phyloP scores from a whole-genome alignment of 257 asterid species.

The Capsicum rhomboideum region DNA sequence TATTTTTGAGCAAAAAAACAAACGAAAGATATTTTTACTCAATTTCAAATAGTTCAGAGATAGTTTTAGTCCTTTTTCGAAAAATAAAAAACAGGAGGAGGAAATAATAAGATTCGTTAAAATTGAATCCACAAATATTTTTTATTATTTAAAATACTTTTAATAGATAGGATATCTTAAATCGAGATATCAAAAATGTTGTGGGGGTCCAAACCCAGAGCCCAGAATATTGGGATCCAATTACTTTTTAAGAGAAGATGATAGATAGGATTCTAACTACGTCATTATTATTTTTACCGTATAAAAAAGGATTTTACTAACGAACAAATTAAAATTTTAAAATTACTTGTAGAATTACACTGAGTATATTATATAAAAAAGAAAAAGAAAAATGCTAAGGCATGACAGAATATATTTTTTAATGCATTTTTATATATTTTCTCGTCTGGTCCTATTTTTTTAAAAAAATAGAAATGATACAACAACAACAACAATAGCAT shows the following conservation, averaged over 20 bases:
- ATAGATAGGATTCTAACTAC: background rate
- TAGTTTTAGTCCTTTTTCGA: too few species aligned
- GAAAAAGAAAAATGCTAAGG: too few species aligned
- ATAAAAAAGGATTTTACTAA: background rate
- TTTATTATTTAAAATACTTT: background rate
- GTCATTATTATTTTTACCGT: background rate
- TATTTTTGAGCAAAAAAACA: too few species aligned
- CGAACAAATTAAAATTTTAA: background rate
- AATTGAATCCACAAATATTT: background rate
- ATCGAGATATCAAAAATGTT: background rate
- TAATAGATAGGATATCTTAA: background rate
- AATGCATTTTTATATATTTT: background rate
- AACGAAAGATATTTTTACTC: too few species aligned
- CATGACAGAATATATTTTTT: too few species aligned
- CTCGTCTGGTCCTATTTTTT: background rate
- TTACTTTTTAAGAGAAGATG: constrained; percentile 20
- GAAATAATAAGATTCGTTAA: background rate
- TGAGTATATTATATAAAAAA: too few species aligned
- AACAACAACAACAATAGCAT: too few species aligned
- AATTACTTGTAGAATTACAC: too few species aligned
- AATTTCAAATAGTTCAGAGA: too few species aligned
- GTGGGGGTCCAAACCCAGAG: background rate
- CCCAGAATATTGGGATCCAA: background rate
- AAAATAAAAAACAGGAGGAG: too few species aligned
- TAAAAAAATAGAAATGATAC: too few species aligned